phyloP scores from a whole-genome alignment of 176 grass and related monocot species.

The Metroxylon sagu region DNA sequence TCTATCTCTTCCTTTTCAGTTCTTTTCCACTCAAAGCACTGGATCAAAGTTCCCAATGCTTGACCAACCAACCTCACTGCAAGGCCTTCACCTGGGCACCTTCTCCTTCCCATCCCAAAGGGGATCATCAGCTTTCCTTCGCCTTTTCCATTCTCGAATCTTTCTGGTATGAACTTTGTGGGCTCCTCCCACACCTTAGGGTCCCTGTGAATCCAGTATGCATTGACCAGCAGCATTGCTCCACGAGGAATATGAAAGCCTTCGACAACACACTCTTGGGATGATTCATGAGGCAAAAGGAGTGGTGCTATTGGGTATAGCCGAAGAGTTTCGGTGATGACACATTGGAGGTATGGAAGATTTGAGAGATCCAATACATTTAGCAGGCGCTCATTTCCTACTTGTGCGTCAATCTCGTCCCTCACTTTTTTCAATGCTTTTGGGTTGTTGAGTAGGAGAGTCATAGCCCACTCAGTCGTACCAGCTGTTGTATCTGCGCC shows the following conservation, averaged over 20 bases:
- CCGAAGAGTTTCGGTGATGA: conserved; percentile 55
- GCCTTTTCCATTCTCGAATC: conserved; percentile 12
- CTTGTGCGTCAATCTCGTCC: conserved; percentile 22
- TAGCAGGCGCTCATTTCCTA: conserved; percentile 31
- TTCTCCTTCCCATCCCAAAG: too few relatives aligned
- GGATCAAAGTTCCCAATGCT: too few relatives aligned
- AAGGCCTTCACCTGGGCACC: too few relatives aligned
- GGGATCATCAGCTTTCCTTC: too few relatives aligned
- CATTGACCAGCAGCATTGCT: conserved; percentile 56
- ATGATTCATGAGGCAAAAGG: conserved; percentile 53
- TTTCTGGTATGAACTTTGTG: conserved; percentile 46
- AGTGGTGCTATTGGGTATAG: conserved; percentile 34
- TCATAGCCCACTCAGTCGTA: conserved; percentile 60
- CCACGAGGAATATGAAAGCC: conserved; percentile 31
- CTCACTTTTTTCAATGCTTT: conserved; percentile 19
- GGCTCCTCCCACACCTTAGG: conserved; percentile 42
- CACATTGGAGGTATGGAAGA: conserved; percentile 41
- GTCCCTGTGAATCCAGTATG: conserved; percentile 48
- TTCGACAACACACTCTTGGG: conserved; percentile 34
- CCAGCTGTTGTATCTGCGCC: conserved; percentile 42
- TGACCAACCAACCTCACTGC: too few relatives aligned
- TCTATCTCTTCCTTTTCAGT: too few relatives aligned
- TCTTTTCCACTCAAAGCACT: too few relatives aligned
- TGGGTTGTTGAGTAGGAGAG: conserved; percentile 34
- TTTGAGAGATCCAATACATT: conserved; percentile 32